Conservation (phyloP, 140 eudicot species). For the Anethum foeniculum region DNA sequence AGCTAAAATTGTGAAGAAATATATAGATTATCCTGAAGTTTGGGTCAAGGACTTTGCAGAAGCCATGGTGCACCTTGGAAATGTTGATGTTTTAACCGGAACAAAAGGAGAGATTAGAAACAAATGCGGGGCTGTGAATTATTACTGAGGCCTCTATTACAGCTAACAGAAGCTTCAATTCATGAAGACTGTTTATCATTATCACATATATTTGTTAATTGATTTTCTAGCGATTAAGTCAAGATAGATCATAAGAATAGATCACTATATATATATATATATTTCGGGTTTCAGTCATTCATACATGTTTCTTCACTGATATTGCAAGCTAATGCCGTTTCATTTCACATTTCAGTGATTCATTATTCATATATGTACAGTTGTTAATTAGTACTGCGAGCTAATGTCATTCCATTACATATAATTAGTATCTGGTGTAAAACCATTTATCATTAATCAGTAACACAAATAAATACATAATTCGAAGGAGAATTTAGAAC, state of each 20-base stretch:
- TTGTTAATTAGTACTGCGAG: background rate
- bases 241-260: background rate
- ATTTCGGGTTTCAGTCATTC: background rate
- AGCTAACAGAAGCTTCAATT: background rate
- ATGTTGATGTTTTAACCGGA: slow-evolving; percentile 39
- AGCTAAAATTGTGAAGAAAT: slow-evolving; percentile 17
- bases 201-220: background rate
- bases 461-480: background rate
- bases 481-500: background rate
- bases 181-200: background rate
- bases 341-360: background rate
- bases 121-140: slow-evolving; percentile 30
- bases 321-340: background rate
- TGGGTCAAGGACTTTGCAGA: slow-evolving; percentile 50
- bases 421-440: background rate
- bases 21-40: slow-evolving; percentile 15
- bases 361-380: too few species aligned
- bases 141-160: slow-evolving; percentile 10
- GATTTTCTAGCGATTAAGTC: background rate
- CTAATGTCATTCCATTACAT: background rate
- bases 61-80: slow-evolving; percentile 46
- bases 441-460: background rate
- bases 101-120: slow-evolving; percentile 44
- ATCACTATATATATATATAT: background rate
- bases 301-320: background rate